Percentiles rank a stretch among this genome's conserved stretches.
phyloP scores from a whole-genome alignment of 495 filamentous ascomycete genomes.

The Xylaria curta region DNA sequence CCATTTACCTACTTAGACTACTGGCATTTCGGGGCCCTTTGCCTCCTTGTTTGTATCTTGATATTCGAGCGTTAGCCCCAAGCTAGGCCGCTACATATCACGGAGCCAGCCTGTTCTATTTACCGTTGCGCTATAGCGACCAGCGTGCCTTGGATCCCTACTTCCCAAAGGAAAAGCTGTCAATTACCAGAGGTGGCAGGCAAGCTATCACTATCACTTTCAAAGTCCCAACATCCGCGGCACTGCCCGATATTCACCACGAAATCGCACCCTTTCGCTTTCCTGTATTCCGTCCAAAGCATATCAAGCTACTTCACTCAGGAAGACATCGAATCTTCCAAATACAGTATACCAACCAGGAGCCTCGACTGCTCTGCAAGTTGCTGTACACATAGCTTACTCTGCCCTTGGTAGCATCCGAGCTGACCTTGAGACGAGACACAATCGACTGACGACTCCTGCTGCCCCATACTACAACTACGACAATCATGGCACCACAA shows the following conservation, averaged over 20 bases:
- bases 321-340: background rate
- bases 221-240: background rate
- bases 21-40: background rate
- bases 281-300: background rate
- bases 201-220: background rate
- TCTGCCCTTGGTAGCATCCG: background rate
- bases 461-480: background rate
- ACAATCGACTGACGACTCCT: background rate
- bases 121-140: background rate
- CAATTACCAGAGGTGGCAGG: background rate
- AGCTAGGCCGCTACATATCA: background rate
- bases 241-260: background rate
- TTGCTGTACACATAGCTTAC: background rate
- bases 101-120: background rate
- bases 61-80: background rate
- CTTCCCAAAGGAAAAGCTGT: background rate
- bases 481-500: constrained; percentile 15
- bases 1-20: background rate
- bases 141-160: constrained; percentile 8
- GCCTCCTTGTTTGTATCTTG: background rate
- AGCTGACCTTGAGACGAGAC: background rate
- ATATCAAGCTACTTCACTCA: background rate
- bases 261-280: background rate
- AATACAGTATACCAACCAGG: background rate
- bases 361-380: background rate